Evolutionary conservation across 768 basidiomycete genomes (phyloP).

Genomic region (Calocybe cyanea): DNA sequence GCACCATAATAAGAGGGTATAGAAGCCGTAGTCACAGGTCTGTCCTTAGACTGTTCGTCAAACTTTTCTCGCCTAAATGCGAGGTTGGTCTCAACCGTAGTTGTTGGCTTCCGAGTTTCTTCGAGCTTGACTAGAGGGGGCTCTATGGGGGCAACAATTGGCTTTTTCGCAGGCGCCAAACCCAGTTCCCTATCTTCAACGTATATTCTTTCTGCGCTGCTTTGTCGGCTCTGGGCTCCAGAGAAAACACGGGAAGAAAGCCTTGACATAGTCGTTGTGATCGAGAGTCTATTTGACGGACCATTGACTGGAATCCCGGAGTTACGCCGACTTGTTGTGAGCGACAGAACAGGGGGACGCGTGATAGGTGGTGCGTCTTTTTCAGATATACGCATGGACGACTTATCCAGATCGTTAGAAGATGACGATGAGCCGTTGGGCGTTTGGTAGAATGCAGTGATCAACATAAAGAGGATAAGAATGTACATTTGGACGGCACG

Average conservation of each 20-base stretch:
- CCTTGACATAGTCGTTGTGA: not conserved
- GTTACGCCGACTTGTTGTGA: not conserved
- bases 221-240: slow-evolving; percentile 9
- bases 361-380: slow-evolving; percentile 4
- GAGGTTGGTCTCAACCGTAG: not conserved
- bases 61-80: not conserved
- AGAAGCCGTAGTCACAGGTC: slow-evolving; percentile 19
- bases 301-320: not conserved
- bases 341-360: not conserved
- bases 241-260: slow-evolving; percentile 15
- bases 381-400: slow-evolving; percentile 7
- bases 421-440: slow-evolving; percentile 9
- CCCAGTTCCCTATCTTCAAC: slow-evolving; percentile 4
- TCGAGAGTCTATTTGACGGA: not conserved
- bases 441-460: slow-evolving; percentile 34
- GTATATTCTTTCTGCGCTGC: not conserved
- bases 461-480: slow-evolving; percentile 53
- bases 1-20: slow-evolving; percentile 32
- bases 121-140: not conserved
- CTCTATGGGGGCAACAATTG: not conserved
- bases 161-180: not conserved
- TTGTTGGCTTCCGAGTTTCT: not conserved
- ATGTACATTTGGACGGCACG: slow-evolving; percentile 63
- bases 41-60: not conserved
- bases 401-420: slow-evolving; percentile 2